Percentiles rank a stretch among this genome's conserved stretches.
phyloP scores from a whole-genome alignment of 371 early-diverging fungal genomes.

The Mortierella sp. region DNA sequence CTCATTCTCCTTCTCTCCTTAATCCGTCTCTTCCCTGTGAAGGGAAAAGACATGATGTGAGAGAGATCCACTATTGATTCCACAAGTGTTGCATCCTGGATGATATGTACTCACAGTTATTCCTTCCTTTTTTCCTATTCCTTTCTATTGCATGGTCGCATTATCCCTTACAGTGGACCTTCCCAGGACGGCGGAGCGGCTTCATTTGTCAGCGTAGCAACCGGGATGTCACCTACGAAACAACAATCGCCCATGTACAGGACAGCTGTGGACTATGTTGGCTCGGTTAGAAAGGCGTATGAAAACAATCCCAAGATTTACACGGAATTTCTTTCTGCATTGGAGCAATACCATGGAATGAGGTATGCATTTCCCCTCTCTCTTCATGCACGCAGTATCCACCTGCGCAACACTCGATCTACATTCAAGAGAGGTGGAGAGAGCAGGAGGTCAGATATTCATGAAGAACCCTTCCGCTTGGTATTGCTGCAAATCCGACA shows the following conservation, averaged over 20 bases:
- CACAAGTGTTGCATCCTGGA: too few relatives aligned
- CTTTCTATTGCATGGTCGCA: too few relatives aligned
- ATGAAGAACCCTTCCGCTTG: too few relatives aligned
- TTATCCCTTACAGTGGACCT: slow-evolving; percentile 3
- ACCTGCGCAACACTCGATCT: too few relatives aligned
- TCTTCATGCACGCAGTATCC: neutral
- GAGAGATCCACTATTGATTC: too few relatives aligned
- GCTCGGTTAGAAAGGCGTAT: slow-evolving; percentile 49
- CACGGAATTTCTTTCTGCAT: slow-evolving; percentile 32
- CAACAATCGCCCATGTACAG: slow-evolving; percentile 35
- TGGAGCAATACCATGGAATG: slow-evolving; percentile 36
- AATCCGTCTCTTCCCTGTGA: neutral
- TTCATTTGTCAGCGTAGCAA: slow-evolving; percentile 28
- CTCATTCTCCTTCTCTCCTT: slow-evolving; percentile 2
- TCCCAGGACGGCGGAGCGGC: slow-evolving; percentile 17
- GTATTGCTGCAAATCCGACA: neutral
- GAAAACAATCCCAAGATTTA: slow-evolving; percentile 39
- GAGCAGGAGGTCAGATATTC: too few relatives aligned
- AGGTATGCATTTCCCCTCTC: slow-evolving; percentile 11
- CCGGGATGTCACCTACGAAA: slow-evolving; percentile 14
- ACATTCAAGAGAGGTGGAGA: too few relatives aligned
- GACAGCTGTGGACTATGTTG: slow-evolving; percentile 51
- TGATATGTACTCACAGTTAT: neutral
- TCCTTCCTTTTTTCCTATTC: neutral
- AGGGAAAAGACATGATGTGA: too few relatives aligned